Evolutionary conservation across 2,329 filamentous ascomycete genomes (phyloP), one percentile per base, ranked within the genome.

Genomic region (Chalara sp.): DNA sequence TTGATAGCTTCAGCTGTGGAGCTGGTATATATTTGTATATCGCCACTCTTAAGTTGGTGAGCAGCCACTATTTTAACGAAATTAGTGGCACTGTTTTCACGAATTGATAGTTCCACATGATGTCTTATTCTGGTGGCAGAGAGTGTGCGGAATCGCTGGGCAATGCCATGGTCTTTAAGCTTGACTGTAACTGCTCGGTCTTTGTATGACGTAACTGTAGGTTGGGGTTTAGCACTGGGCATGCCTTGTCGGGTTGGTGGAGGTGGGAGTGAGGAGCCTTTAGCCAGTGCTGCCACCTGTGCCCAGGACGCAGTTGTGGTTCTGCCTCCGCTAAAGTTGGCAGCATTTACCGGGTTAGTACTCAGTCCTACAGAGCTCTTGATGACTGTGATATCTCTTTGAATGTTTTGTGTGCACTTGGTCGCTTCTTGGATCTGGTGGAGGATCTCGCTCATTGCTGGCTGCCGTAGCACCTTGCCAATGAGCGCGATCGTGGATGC

Each of bases 1-100:
- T 56, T 47, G 31, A 13, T 44, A 13, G 55, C 54, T 48, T 56
- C 55, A 41, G 48, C 41, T 56, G 51, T 59, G 42, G 53, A 52
- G 48, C 50, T 58, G 13, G 56, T 61, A 48, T 59, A 56, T 29
- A 61, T 53, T 50, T 60, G 51, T 53, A 61, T 58, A 44, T 61
- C 55, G 30, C 58, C 55, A 41, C 58, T 61, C 47, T 60, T 61
- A 31, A 60, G 53, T 52, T 61, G 51, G 39, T 60, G 51, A 32
- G 58, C 56, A 47, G 54, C 53, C 8, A 61, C 53, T 43, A 61
- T 45, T 46, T 57, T 61, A 42, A 60, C 55, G 30, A 30, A 28
- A 49, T 57, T 59, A 37, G 57, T 60, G 11, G 54, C 39, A 51
- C 51, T 29, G 44, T 59, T 60, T 41, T 51, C 45, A 45, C 46